phyloP scores from a whole-genome alignment of 2,329 filamentous ascomycete genomes.

The Phyllosticta paracitricarpa region DNA sequence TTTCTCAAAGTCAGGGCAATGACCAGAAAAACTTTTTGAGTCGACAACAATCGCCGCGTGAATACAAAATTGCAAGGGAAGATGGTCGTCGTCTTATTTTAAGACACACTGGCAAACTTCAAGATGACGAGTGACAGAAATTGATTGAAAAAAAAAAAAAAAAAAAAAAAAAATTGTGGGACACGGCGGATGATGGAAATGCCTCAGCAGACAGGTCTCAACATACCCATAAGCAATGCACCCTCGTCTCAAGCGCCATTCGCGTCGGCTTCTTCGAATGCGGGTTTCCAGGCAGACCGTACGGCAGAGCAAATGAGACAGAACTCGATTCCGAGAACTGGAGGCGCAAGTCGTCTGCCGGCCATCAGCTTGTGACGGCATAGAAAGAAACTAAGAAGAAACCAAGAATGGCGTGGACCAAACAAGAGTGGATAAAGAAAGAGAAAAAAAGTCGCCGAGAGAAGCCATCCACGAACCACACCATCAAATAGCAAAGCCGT shows the following conservation, averaged over 20 bases:
- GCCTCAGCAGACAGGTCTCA: background rate
- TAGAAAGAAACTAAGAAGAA: background rate
- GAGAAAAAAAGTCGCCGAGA: background rate
- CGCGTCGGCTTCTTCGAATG: slow-evolving; percentile 29
- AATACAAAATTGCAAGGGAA: too few relatives aligned
- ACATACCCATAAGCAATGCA: slow-evolving; percentile 34
- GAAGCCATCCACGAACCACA: background rate
- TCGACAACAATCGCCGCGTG: too few relatives aligned
- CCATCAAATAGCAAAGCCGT: too few relatives aligned
- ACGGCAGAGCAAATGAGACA: slow-evolving; percentile 44
- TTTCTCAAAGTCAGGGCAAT: background rate
- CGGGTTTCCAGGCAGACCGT: slow-evolving; percentile 34
- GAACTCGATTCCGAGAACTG: slow-evolving; percentile 60
- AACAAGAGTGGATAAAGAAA: background rate
- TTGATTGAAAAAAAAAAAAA: too few relatives aligned
- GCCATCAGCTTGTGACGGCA: background rate
- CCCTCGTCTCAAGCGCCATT: slow-evolving; percentile 37
- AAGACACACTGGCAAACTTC: too few relatives aligned
- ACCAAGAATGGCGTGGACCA: background rate
- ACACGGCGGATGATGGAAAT: background rate
- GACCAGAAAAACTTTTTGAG: background rate
- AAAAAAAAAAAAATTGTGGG: too few relatives aligned
- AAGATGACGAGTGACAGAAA: too few relatives aligned
- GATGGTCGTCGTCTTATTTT: too few relatives aligned
- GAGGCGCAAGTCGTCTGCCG: slow-evolving; percentile 52